Evolutionary conservation across 148 eudicot genomes (phyloP).

Genomic region (Chenopodium berlandieri): DNA sequence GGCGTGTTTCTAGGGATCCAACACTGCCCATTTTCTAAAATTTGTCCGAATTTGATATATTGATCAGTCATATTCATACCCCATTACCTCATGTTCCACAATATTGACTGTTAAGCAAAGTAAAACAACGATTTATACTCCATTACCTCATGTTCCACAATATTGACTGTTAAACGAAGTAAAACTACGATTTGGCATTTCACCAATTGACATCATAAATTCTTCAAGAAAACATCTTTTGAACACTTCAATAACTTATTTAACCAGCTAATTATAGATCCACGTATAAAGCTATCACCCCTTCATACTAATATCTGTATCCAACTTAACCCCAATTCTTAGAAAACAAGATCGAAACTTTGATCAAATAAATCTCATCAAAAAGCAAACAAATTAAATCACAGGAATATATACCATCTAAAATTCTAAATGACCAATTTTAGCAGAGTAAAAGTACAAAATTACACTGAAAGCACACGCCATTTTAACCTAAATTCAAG

Average conservation of each 20-base stretch:
- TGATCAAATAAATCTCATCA: conserved; percentile 16
- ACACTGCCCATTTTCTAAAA: not conserved
- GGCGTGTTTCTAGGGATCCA: not conserved
- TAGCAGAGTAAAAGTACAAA: not conserved
- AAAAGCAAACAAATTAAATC: not conserved
- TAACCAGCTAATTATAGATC: not conserved
- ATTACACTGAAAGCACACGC: not conserved
- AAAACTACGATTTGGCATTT: not conserved
- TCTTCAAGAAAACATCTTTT: not conserved
- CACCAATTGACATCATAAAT: not conserved
- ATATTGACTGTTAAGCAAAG: not conserved
- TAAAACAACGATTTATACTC: not conserved
- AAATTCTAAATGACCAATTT: not conserved
- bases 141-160: not conserved
- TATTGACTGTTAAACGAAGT: not conserved
- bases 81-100: not conserved
- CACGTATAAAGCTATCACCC: not conserved
- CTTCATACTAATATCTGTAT: not conserved
- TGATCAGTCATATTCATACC: not conserved
- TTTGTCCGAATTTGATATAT: not conserved
- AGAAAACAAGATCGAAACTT: conserved; percentile 4
- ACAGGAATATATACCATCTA: not conserved
- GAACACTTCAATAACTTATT: not conserved
- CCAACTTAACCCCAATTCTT: not conserved
- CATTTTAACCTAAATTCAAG: not conserved